Base-by-base conservation (phyloP, 2,329 filamentous ascomycete species). In the Bipolaris zeicola region DNA sequence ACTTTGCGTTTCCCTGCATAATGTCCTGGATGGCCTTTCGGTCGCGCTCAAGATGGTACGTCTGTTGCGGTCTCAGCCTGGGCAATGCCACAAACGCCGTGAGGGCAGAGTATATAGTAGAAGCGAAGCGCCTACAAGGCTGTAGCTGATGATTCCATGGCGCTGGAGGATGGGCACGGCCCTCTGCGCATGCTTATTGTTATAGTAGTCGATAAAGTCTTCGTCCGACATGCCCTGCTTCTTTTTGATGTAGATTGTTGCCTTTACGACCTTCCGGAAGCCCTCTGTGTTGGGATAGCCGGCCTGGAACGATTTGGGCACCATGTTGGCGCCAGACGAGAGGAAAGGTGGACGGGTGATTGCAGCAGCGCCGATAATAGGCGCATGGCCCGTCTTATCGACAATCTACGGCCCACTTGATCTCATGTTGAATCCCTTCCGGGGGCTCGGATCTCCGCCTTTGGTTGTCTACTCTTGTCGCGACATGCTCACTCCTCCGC, bases 211-310 rank as follows among this genome's bases (percentile, higher is more conserved):
- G 58, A 80, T 75, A 60, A 81, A 81, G 51, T 73, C 77, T 5
- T 63, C 75, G 59, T 80, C 79, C 42, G 72, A 77, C 69, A 81
- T 75, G 63, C 74, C 78, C 7, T 76, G 68, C 55, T 80, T 80
- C 68, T 81, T 81, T 65, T 79, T 79, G 46, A 81, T 72, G 50
- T 80, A 65, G 37, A 81, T 77, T 11, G 78, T 79, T 38, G 72
- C 78, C 66, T 80, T 80, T 59, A 78, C 75, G 22, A 81, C 78
- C 62, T 79, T 80, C 52, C 78, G 76, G 64, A 81, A 81, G 52
- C 78, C 78, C 18, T 69, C 74, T 0, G 78, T 79, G 61, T 74
- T 71, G 10, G 77, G 70, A 55, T 81, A 80, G 49, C 79, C 78
- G 26, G 79, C 76, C 69, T 79, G 74, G 48, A 80, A 79, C 14